A percentile compares a stretch with the other conserved stretches of the same genome.
Evolutionary conservation across 2,329 filamentous ascomycete genomes (phyloP).

Genomic region (Basipetospora chlamydospora): DNA sequence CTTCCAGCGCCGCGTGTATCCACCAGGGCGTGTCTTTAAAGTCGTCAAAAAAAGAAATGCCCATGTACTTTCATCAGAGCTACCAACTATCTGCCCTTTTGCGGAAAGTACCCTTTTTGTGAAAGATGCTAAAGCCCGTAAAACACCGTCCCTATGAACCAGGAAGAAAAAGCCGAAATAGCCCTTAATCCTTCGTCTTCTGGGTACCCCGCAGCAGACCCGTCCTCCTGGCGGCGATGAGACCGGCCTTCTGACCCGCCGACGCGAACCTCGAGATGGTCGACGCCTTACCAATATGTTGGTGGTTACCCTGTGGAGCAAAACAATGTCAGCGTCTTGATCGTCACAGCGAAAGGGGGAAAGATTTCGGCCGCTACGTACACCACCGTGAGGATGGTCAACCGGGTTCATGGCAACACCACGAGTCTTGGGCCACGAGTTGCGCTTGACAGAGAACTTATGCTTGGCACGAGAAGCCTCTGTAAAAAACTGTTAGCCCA

Average conservation of each 20-base stretch:
- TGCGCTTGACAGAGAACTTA: constrained; percentile 99
- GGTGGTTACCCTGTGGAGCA: constrained; percentile 90
- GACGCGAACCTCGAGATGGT: constrained; percentile 97
- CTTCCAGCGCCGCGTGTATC: no score
- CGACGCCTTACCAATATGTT: constrained; percentile 99
- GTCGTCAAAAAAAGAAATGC: constrained; percentile 4
- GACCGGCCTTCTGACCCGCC: constrained; percentile 99
- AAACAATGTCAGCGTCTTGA: constrained; percentile 25
- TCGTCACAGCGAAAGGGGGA: no score
- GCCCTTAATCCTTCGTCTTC: constrained; percentile 90
- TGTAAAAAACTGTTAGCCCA: constrained; percentile 30
- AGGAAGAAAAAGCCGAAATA: constrained; percentile 31
- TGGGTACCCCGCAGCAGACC: constrained; percentile 99
- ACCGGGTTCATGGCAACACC: constrained; percentile 99
- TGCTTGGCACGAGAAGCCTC: constrained; percentile 99
- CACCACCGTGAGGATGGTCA: constrained; percentile 95
- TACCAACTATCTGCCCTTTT: constrained; percentile 30
- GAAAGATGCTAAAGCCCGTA: constrained; percentile 39
- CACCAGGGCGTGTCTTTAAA: no score
- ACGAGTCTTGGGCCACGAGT: constrained; percentile 99
- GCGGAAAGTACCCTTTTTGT: constrained; percentile 28
- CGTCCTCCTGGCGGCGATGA: constrained; percentile 98
- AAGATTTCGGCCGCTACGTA: constrained; percentile 25
- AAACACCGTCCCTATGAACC: constrained; percentile 51
- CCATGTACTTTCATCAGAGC: constrained; percentile 24